Conservation (phyloP, 257 asterid genomes). For the Rauvolfia tetraphylla region DNA sequence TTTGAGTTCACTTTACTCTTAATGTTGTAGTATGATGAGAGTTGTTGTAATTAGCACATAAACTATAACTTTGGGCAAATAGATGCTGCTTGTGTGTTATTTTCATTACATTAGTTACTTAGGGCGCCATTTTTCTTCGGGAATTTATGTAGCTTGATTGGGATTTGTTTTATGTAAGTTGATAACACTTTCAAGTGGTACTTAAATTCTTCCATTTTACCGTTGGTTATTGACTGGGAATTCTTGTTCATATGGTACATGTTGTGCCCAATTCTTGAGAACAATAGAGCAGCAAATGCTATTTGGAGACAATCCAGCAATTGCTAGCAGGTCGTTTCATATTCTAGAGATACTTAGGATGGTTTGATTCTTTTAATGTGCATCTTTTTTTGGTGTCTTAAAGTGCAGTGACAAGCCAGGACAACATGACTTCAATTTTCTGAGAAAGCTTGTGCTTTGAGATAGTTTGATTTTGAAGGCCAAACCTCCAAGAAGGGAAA, state of each 20-base stretch:
- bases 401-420: slow-evolving; percentile 83
- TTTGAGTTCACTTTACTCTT: neutral
- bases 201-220: neutral
- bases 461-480: slow-evolving; percentile 83
- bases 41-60: slow-evolving; percentile 79
- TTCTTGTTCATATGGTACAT: slow-evolving; percentile 36
- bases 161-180: slow-evolving; percentile 95
- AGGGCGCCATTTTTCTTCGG: slow-evolving; percentile 74
- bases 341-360: neutral
- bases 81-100: slow-evolving; percentile 88
- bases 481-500: slow-evolving; percentile 85
- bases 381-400: slow-evolving; percentile 8
- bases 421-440: slow-evolving; percentile 70
- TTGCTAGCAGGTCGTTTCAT: slow-evolving; percentile 58
- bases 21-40: slow-evolving; percentile 51
- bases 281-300: slow-evolving; percentile 90
- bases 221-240: neutral
- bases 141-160: slow-evolving; percentile 98
- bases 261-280: slow-evolving; percentile 85
- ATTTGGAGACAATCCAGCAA: slow-evolving; percentile 91
- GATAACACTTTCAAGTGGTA: neutral
- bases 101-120: slow-evolving; percentile 91
- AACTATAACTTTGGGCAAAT: slow-evolving; percentile 89
- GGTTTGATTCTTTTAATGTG: neutral
- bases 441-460: slow-evolving; percentile 77